Base-by-base conservation (phyloP, 805 yeast genomes). In the Metschnikowia santaceciliae region DNA sequence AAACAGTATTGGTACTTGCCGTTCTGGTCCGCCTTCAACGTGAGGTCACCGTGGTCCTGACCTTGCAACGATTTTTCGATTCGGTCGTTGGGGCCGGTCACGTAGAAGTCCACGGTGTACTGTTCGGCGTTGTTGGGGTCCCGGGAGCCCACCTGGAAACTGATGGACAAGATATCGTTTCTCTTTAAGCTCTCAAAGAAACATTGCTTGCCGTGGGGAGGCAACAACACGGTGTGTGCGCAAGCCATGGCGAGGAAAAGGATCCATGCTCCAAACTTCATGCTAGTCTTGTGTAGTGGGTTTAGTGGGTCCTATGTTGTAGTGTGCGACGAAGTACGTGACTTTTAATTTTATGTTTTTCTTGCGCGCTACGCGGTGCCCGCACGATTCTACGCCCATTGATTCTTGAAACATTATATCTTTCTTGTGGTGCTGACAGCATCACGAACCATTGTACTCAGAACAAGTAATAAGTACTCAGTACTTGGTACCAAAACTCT, bases 61-160 rank as follows among this genome's bases (percentile, higher is more conserved):
- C 76, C 84, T 41, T 67, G 67, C 61, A 77, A 69, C 50, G 78
- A 71, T 58, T 75, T 72, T 22, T 83, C 66, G 37, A 81, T 74
- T 59, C 79, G 75, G 17, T 85, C 70, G 46, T 63, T 66, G 47
- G 77, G 78, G 35, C 68, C 64, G 20, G 61, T 59, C 52, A 74
- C 65, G 54, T 59, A 76, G 67, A 91, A 90, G 65, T 90, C 96
- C 44, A 78, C 74, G 11, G 70, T 74, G 55, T 82, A 72, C 64
- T 87, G 94, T 49, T 81, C 83, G 32, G 83, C 77, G 47, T 88
- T 80, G 53, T 77, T 78, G 38, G 86, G 83, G 60, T 89, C 86
- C 70, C 97, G 82, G 63, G 91, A 90, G 57, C 97, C 97, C 47
- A 88, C 95, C 72, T 92, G 99, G 80, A 86, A 92, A 45, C 90